Evolutionary conservation across 176 grass and related monocot genomes (phyloP).

Genomic region (Paspalum notatum): DNA sequence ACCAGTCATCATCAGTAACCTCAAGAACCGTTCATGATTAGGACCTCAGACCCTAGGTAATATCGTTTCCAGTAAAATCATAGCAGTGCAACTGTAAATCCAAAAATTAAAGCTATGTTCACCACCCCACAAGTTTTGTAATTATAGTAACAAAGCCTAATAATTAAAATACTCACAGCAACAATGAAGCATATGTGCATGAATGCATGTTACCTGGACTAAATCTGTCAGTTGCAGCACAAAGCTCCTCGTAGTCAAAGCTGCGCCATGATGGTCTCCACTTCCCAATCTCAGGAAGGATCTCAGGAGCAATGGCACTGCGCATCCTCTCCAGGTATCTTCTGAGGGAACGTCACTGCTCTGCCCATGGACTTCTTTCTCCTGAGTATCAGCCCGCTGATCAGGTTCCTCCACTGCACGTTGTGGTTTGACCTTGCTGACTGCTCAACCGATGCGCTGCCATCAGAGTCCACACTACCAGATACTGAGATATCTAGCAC

Average conservation of each 20-base stretch:
- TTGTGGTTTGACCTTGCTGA: conserved; percentile 41
- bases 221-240: conserved; percentile 76
- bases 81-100: conserved; percentile 29
- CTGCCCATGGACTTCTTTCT: conserved; percentile 77
- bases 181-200: conserved; percentile 10
- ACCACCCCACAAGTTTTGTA: conserved; percentile 34
- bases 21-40: conserved; percentile 47
- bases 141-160: conserved; percentile 42
- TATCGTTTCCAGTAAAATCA: conserved; percentile 24
- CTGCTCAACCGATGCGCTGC: conserved; percentile 59
- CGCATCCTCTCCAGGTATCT: conserved; percentile 66
- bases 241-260: conserved; percentile 83
- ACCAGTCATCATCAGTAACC: conserved; percentile 38
- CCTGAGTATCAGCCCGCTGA: conserved; percentile 66
- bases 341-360: conserved; percentile 66
- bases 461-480: conserved; percentile 49
- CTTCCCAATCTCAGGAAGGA: conserved; percentile 66
- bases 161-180: conserved; percentile 37
- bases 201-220: conserved; percentile 65
- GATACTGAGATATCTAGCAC: conserved; percentile 62
- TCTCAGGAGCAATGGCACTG: conserved; percentile 57
- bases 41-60: conserved; percentile 28
- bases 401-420: conserved; percentile 76
- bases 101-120: conserved; percentile 32
- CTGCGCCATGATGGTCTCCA: conserved; percentile 93